Evolutionary conservation across 2,329 filamentous ascomycete species (phyloP), one percentile per base, ranked within the genome.

Genomic region (Fusarium incarnatum): DNA sequence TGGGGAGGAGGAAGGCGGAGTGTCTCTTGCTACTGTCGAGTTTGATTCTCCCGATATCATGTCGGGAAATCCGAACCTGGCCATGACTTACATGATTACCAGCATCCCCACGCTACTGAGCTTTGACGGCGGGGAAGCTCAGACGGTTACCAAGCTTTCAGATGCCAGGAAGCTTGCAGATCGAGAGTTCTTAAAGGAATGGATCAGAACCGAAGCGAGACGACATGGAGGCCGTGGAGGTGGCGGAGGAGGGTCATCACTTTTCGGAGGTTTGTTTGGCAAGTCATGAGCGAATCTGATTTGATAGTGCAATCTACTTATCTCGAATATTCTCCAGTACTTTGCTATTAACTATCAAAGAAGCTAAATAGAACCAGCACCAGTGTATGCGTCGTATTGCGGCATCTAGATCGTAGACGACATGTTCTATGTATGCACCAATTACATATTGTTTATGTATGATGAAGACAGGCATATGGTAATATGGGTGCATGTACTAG

Each of bases 31-130:
- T 63, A 80, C 83, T 28, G 81, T 90, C 63, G 86, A 89, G 75
- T 87, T 84, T 64, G 88, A 90, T 73, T 82, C 84, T 7, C 85
- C 86, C 3, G 88, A 89, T 74, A 81, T 88, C 64, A 86, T 87
- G 85, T 76, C 77, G 2, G 74, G 73, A 23, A 70, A 72, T 40
- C 74, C 78, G 16, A 78, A 73, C 64, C 75, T 88, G 20, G 85
- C 85, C 9, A 80, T 84, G 74, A 83, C 81, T 9, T 89, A 88
- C 76, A 86, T 88, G 85, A 87, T 90, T 72, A 87, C 82, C 27
- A 83, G 82, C 18, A 81, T 89, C 66, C 88, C 88, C 25, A 89
- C 86, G 11, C 77, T 90, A 60, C 78, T 90, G 50, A 84, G 83
- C 73, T 89, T 89, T 72, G 86, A 88, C 62, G 83, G 82, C 20